Evolutionary conservation across 2,329 filamentous ascomycete genomes (phyloP).

Genomic region (Phaeosphaeriaceae sp.): DNA sequence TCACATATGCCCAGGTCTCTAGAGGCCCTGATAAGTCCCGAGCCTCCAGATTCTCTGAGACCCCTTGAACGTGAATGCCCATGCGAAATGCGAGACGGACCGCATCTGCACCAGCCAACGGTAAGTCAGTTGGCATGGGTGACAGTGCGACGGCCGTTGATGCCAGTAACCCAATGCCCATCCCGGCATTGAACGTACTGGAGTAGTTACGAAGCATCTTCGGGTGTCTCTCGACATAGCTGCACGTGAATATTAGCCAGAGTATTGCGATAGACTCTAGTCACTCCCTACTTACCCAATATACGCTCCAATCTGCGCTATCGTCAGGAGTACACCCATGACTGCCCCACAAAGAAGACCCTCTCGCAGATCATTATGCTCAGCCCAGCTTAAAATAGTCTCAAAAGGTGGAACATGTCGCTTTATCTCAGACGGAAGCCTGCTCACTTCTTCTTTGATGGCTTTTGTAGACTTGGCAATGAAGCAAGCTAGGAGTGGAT

Average conservation of each 20-base stretch:
- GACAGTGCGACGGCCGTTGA: constrained; percentile 46
- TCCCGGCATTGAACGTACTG: no score
- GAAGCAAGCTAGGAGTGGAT: constrained; percentile 14
- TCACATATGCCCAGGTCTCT: constrained; percentile 51
- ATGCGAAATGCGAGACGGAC: constrained; percentile 56
- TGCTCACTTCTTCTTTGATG: no score
- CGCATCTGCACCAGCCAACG: constrained; percentile 51
- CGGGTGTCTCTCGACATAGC: no score
- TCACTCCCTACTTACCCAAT: no score
- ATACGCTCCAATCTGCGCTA: no score
- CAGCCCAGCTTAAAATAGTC: constrained; percentile 44
- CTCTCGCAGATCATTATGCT: constrained; percentile 46
- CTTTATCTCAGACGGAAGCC: no score
- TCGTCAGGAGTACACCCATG: constrained; percentile 28
- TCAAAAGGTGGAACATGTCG: constrained; percentile 48
- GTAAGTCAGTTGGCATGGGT: constrained; percentile 48
- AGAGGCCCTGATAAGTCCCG: no score
- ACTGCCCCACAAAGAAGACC: constrained; percentile 53
- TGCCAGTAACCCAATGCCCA: no score
- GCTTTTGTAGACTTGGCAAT: no score
- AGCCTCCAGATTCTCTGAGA: constrained; percentile 53
- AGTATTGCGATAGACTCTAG: no score
- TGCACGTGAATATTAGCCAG: no score
- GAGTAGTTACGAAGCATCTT: no score
- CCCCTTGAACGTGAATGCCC: constrained; percentile 52